A percentile compares a stretch with the other conserved stretches of the same genome.
Evolutionary conservation across 768 basidiomycete species (phyloP).

Genomic region (Suillus discolor): DNA sequence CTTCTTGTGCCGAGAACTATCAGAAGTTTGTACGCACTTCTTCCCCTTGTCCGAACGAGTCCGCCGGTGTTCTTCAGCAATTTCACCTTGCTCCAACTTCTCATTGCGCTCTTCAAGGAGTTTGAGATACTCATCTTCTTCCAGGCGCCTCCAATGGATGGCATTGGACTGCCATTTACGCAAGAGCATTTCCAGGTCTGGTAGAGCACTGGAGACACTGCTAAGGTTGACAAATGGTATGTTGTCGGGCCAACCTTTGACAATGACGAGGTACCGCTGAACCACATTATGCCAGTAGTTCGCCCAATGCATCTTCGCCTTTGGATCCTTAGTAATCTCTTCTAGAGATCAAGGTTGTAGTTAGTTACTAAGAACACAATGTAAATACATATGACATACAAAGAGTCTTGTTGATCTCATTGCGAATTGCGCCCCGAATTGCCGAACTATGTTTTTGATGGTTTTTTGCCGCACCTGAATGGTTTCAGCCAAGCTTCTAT

Average conservation of each 20-base stretch:
- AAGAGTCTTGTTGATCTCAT: too few relatives aligned
- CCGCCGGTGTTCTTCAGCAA: background rate
- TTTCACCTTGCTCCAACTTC: slow-evolving; percentile 4
- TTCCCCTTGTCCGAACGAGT: slow-evolving; percentile 8
- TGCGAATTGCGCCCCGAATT: too few relatives aligned
- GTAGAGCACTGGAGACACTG: slow-evolving; percentile 7
- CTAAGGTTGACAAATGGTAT: slow-evolving; percentile 11
- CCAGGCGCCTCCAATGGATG: slow-evolving; percentile 2
- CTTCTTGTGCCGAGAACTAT: background rate
- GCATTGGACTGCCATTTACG: slow-evolving; percentile 7
- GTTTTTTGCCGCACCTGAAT: too few relatives aligned
- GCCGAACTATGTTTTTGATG: too few relatives aligned
- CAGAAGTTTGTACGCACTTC: background rate
- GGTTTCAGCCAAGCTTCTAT: too few relatives aligned
- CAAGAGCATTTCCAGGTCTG: slow-evolving; percentile 8
- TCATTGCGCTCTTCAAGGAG: background rate
- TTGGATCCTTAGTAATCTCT: too few relatives aligned
- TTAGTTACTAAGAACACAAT: too few relatives aligned
- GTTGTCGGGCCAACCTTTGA: slow-evolving; percentile 9
- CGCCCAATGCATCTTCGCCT: too few relatives aligned
- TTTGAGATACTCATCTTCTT: background rate
- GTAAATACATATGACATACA: too few relatives aligned
- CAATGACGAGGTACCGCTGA: background rate
- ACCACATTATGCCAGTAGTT: too few relatives aligned
- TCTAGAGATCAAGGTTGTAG: too few relatives aligned